These are phyloP conservation scores for Blastocystis sp. DNA, from an alignment of 352 stramenopile genomes.

Conservation along the genomic window DNA sequence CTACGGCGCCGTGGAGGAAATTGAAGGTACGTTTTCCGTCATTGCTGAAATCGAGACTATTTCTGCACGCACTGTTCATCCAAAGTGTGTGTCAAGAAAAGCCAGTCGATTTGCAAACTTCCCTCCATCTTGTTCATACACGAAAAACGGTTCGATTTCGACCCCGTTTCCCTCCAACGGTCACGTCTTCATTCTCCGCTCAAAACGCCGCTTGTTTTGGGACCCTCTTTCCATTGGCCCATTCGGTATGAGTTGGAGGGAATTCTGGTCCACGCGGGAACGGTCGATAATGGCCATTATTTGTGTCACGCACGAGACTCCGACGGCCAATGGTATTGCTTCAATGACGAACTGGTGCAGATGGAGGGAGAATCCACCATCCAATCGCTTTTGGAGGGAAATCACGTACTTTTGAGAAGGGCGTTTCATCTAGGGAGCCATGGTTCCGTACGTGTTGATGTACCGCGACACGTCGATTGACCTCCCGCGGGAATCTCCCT, in stretches of 20 bases:
- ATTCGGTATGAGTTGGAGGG: neutral
- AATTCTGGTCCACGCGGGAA: neutral
- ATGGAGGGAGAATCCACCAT: no score
- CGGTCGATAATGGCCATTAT: neutral
- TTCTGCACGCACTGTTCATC: neutral
- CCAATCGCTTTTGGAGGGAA: no score
- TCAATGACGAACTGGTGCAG: slow-evolving; percentile 22
- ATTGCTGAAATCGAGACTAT: neutral
- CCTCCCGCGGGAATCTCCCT: no score
- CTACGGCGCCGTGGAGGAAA: neutral
- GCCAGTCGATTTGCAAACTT: neutral
- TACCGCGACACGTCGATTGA: no score
- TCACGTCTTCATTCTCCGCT: neutral
- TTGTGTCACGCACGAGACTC: neutral
- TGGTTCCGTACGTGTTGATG: no score
- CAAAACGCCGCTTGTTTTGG: neutral
- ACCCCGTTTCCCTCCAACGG: neutral
- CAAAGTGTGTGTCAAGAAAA: neutral
- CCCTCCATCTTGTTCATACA: neutral
- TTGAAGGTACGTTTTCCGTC: neutral
- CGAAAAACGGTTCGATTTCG: neutral
- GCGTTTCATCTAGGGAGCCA: no score
- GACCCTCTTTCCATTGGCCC: no score
- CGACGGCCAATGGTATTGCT: neutral
- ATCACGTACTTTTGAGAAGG: no score